These are phyloP conservation scores for Metschnikowia shivogae DNA, from an alignment of 805 yeast genomes.

Conservation along the genomic window DNA sequence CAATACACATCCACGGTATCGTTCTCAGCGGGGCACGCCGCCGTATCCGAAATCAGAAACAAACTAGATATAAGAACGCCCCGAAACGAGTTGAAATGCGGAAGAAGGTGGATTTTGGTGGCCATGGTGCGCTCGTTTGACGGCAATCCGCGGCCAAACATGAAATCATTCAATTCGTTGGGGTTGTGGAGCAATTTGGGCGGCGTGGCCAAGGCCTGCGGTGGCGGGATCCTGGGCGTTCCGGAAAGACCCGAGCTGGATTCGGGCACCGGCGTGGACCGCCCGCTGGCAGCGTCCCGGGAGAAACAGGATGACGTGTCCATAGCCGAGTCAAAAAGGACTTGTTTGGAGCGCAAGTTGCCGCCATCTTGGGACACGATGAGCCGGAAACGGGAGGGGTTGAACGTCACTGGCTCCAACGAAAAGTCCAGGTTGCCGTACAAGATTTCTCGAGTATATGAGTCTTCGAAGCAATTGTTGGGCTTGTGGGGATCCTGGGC, in stretches of 20 bases:
- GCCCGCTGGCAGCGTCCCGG: not conserved
- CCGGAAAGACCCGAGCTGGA: not conserved
- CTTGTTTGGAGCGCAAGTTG: slow-evolving; percentile 42
- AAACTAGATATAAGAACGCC: slow-evolving; percentile 45
- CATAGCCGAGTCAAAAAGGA: slow-evolving; percentile 42
- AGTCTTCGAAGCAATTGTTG: slow-evolving; percentile 37
- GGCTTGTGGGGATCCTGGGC: not conserved
- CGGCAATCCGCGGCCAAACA: slow-evolving; percentile 57
- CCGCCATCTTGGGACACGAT: slow-evolving; percentile 52
- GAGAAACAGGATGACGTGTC: slow-evolving; percentile 16
- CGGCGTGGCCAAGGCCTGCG: not conserved
- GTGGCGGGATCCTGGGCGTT: not conserved
- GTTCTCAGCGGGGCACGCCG: slow-evolving; percentile 2
- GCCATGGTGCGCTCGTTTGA: slow-evolving; percentile 41
- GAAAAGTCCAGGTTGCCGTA: slow-evolving; percentile 36
- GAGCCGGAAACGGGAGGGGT: slow-evolving; percentile 35
- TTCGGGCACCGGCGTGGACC: not conserved
- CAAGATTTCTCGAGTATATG: slow-evolving; percentile 42
- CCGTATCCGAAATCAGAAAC: slow-evolving; percentile 35
- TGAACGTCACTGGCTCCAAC: slow-evolving; percentile 18
- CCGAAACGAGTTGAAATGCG: slow-evolving; percentile 30
- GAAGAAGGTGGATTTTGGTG: slow-evolving; percentile 47
- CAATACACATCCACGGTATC: slow-evolving; percentile 23
- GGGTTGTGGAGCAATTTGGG: slow-evolving; percentile 35
- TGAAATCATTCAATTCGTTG: slow-evolving; percentile 45